Evolutionary conservation across 805 yeast genomes (phyloP).

Genomic region (Metschnikowia kunwiensis): DNA sequence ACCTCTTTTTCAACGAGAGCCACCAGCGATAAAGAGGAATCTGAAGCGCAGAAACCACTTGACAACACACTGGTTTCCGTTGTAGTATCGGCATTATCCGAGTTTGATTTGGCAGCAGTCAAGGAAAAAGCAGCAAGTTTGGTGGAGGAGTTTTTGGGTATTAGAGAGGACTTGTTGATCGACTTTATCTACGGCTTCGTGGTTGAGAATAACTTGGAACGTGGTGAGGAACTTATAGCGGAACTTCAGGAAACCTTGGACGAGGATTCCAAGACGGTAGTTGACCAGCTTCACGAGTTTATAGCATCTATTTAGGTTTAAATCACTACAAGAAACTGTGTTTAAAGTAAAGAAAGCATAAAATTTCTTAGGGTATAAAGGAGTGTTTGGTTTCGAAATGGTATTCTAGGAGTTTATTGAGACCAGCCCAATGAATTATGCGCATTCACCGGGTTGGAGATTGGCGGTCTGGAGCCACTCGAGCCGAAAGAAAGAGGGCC

Average conservation of each 20-base stretch:
- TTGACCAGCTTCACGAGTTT: conserved; percentile 30
- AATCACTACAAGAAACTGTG: no score
- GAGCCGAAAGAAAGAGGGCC: conserved; percentile 16
- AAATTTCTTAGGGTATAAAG: conserved; percentile 11
- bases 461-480: conserved; percentile 40
- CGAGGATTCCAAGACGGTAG: conserved; percentile 44
- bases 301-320: conserved; percentile 6
- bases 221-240: conserved; percentile 32
- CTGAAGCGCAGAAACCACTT: background rate
- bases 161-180: conserved; percentile 49
- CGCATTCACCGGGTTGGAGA: conserved; percentile 67
- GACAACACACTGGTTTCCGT: background rate
- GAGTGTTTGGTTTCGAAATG: no score
- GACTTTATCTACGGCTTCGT: conserved; percentile 42
- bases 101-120: conserved; percentile 21
- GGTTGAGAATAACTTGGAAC: conserved; percentile 27
- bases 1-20: background rate
- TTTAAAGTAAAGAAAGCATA: no score
- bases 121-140: conserved; percentile 38
- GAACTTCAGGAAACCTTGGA: conserved; percentile 52
- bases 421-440: conserved; percentile 73
- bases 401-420: no score
- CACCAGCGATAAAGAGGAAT: background rate
- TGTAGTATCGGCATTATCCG: conserved; percentile 2
- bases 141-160: conserved; percentile 52